Percentiles rank a stretch among this genome's conserved stretches.
Evolutionary conservation across 2,329 filamentous ascomycete species (phyloP).

Genomic region (Reticulascus tulasneorum): DNA sequence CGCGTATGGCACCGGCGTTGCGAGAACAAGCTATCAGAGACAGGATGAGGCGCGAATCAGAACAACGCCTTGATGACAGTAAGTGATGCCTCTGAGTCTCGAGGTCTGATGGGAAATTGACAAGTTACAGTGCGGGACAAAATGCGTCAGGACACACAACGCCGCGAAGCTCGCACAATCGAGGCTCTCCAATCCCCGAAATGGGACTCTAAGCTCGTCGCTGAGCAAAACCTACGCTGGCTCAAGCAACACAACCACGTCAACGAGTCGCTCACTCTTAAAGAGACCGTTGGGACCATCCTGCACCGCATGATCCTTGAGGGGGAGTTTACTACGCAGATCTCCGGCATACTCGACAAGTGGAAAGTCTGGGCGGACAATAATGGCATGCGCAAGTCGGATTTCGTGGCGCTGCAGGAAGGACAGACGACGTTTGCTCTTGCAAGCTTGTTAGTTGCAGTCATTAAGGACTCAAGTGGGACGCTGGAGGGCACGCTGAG

Average conservation of each 20-base stretch:
- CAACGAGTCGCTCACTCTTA: constrained; percentile 21
- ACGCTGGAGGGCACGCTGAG: constrained; percentile 44
- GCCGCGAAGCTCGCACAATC: constrained; percentile 39
- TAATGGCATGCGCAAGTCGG: constrained; percentile 47
- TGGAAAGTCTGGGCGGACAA: constrained; percentile 55
- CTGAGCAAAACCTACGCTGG: constrained; percentile 41
- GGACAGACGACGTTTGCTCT: constrained; percentile 40
- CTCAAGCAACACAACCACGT: constrained; percentile 22
- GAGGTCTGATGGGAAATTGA: background rate
- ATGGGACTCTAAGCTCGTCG: constrained; percentile 46
- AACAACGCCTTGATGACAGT: constrained; percentile 44
- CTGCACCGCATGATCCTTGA: constrained; percentile 52
- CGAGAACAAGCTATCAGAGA: constrained; percentile 36
- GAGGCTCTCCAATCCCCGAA: constrained; percentile 52
- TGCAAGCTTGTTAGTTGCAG: constrained; percentile 42
- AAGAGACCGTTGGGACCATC: constrained; percentile 40
- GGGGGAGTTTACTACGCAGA: constrained; percentile 32
- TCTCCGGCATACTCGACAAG: constrained; percentile 37
- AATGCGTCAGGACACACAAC: constrained; percentile 32
- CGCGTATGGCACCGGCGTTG: constrained; percentile 36
- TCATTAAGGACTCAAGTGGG: constrained; percentile 41
- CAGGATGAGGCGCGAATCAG: constrained; percentile 35
- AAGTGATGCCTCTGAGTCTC: constrained; percentile 21
- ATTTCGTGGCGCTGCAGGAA: constrained; percentile 32
- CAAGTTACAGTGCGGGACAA: constrained; percentile 35